Percentiles rank a stretch among this genome's conserved stretches.
These are phyloP conservation scores for Scheffersomyces coipomensis DNA, from an alignment of 805 yeast genomes.

Conservation along the genomic window DNA sequence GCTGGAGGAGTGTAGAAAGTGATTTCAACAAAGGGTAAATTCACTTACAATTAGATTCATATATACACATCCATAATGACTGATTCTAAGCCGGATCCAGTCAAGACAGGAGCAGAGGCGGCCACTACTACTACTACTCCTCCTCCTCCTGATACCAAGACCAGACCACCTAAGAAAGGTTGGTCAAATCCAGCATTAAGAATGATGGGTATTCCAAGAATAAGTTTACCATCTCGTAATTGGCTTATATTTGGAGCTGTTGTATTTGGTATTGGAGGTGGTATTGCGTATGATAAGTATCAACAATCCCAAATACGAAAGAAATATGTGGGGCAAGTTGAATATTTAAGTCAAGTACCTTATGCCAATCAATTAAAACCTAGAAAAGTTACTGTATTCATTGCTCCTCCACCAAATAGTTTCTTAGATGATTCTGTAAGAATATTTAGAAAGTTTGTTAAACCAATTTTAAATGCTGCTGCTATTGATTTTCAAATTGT, in stretches of 20 bases:
- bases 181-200: constrained; percentile 76
- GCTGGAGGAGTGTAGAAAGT: no score
- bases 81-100: neutral
- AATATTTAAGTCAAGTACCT: constrained; percentile 45
- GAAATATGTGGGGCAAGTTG: constrained; percentile 62
- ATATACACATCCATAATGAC: neutral
- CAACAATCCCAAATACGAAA: constrained; percentile 66
- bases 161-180: constrained; percentile 31
- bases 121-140: neutral
- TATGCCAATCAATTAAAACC: constrained; percentile 54
- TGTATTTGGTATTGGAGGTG: constrained; percentile 65
- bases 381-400: constrained; percentile 74
- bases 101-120: neutral
- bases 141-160: neutral
- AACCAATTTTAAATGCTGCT: constrained; percentile 81
- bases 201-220: constrained; percentile 79
- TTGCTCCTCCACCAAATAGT: constrained; percentile 98
- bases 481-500: constrained; percentile 81
- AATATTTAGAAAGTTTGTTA: constrained; percentile 74
- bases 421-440: constrained; percentile 70
- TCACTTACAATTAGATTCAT: no score
- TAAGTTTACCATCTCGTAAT: constrained; percentile 84
- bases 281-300: constrained; percentile 73
- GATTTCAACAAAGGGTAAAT: no score
- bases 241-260: constrained; percentile 90